A percentile compares a stretch with the other conserved stretches of the same genome.
These are phyloP conservation scores for Leishmania arabica DNA, from an alignment of 208 protist species.

Conservation along the genomic window DNA sequence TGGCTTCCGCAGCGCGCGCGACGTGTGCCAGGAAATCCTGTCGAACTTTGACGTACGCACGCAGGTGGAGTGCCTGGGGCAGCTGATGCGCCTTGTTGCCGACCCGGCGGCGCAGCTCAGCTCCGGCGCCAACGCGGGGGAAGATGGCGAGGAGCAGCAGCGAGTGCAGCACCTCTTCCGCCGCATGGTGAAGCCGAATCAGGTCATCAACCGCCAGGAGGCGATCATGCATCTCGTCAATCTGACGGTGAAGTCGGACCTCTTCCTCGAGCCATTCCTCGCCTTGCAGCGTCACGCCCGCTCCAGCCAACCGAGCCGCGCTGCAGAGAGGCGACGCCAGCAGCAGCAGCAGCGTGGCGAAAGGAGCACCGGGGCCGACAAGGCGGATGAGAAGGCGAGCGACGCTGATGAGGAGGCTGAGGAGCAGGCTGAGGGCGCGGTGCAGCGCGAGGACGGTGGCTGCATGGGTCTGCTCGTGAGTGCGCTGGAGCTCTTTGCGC, in stretches of 20 bases:
- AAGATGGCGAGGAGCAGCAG: slow-evolving; percentile 28
- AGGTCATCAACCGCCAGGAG: slow-evolving; percentile 90
- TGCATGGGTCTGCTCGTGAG: slow-evolving; percentile 83
- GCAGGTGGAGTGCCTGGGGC: slow-evolving; percentile 76
- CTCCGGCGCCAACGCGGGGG: slow-evolving; percentile 1
- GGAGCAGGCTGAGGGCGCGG: slow-evolving; percentile 24
- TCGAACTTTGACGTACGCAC: slow-evolving; percentile 81
- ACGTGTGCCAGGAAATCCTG: slow-evolving; percentile 79
- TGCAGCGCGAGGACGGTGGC: slow-evolving; percentile 41
- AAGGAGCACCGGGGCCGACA: not conserved
- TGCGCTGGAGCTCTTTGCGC: slow-evolving; percentile 76
- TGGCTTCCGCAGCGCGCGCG: slow-evolving; percentile 63
- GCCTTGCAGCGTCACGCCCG: slow-evolving; percentile 66
- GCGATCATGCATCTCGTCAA: slow-evolving; percentile 77
- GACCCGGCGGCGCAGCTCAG: slow-evolving; percentile 66
- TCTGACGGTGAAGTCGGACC: slow-evolving; percentile 83
- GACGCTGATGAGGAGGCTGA: slow-evolving; percentile 21
- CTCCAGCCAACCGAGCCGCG: slow-evolving; percentile 21
- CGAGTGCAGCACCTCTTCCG: slow-evolving; percentile 64
- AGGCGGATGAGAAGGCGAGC: slow-evolving; percentile 24
- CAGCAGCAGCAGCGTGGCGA: slow-evolving; percentile 12
- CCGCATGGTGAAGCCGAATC: slow-evolving; percentile 86
- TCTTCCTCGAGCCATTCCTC: slow-evolving; percentile 81
- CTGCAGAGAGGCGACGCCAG: slow-evolving; percentile 6
- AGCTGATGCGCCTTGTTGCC: slow-evolving; percentile 81